phyloP scores from a whole-genome alignment of 2,329 filamentous ascomycete genomes.

The Rutstroemia sp. region DNA sequence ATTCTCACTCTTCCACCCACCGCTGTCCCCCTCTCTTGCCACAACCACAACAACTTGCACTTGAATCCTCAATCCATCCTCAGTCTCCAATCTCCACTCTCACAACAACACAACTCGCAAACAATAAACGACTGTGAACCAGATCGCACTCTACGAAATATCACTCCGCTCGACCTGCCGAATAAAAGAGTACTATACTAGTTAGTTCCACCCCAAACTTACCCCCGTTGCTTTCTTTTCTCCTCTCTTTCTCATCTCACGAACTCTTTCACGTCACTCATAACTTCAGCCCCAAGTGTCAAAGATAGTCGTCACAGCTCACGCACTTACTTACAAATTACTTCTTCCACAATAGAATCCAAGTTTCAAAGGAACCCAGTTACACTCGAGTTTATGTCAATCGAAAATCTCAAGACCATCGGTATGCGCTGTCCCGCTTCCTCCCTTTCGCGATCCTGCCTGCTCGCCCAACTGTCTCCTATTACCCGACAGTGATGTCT shows the following conservation, averaged over 20 bases:
- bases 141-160: too few species aligned
- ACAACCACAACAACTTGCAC: too few species aligned
- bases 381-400: conserved; percentile 92
- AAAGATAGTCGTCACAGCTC: too few species aligned
- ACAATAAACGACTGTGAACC: too few species aligned
- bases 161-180: too few species aligned
- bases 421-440: conserved; percentile 46
- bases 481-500: neutral
- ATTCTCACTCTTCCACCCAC: too few species aligned
- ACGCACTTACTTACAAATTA: conserved; percentile 10
- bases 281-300: conserved; percentile 12
- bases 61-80: too few species aligned
- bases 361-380: conserved; percentile 35
- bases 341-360: conserved; percentile 7
- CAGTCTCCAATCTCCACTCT: too few species aligned
- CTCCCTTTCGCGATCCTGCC: neutral
- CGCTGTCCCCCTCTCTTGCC: too few species aligned
- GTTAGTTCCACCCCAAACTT: neutral
- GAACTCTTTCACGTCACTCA: conserved; percentile 13
- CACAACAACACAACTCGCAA: too few species aligned
- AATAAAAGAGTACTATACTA: too few species aligned
- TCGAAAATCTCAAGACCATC: conserved; percentile 97
- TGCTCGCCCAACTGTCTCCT: neutral
- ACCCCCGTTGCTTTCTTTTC: conserved; percentile 8
- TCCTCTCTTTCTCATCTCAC: neutral